phyloP scores from a whole-genome alignment of 73 alveolate species.

The Paramecium sexaurelia region DNA sequence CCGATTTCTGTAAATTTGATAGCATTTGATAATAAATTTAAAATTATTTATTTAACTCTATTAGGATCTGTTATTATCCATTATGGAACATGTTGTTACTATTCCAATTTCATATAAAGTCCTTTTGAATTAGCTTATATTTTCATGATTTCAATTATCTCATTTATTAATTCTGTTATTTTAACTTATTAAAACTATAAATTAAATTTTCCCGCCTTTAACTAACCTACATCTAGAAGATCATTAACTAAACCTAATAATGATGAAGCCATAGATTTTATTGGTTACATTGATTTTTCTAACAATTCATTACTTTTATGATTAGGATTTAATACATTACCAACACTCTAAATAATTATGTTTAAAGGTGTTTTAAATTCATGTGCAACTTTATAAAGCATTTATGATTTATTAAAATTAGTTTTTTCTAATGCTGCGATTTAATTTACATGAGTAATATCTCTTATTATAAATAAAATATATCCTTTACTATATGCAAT shows the following conservation, averaged over 20 bases:
- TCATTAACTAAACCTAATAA: slow-evolving; percentile 63
- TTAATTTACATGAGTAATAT: slow-evolving; percentile 39
- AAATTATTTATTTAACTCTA: slow-evolving; percentile 66
- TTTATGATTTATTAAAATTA: background rate
- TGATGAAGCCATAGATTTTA: slow-evolving; percentile 28
- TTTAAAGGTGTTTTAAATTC: slow-evolving; percentile 65
- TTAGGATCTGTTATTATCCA: slow-evolving; percentile 56
- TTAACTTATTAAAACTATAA: background rate
- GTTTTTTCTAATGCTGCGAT: slow-evolving; percentile 33
- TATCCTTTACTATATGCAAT: background rate
- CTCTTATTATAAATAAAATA: slow-evolving; percentile 34
- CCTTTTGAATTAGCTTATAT: slow-evolving; percentile 52
- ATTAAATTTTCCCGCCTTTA: slow-evolving; percentile 65
- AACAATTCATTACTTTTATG: background rate
- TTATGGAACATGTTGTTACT: background rate
- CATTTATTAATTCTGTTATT: slow-evolving; percentile 42
- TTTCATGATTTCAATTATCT: slow-evolving; percentile 53
- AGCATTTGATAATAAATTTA: slow-evolving; percentile 69
- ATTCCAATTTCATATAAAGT: slow-evolving; percentile 25
- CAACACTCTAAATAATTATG: background rate
- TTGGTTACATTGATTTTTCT: slow-evolving; percentile 46
- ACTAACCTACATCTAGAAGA: slow-evolving; percentile 55
- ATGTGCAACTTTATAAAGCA: slow-evolving; percentile 53
- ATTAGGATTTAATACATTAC: background rate
- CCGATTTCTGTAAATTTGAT: slow-evolving; percentile 69